These are phyloP conservation scores for Dentipellis fragilis DNA, from an alignment of 768 basidiomycete genomes.

Conservation along the genomic window DNA sequence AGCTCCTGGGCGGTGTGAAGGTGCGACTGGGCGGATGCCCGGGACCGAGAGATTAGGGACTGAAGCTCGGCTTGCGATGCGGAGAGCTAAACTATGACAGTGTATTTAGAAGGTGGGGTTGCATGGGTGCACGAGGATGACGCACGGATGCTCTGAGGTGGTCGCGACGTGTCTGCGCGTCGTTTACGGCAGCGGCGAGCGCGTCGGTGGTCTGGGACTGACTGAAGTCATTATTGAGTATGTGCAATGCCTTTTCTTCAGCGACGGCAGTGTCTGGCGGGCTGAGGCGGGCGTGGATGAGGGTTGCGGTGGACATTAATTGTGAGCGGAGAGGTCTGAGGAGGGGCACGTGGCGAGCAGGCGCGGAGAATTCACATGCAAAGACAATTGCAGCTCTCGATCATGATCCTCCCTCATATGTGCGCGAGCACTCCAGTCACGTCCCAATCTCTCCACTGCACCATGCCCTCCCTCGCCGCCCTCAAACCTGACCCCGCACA, in stretches of 20 bases:
- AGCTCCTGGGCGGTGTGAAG: conserved; percentile 62
- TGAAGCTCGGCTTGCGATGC: conserved; percentile 41
- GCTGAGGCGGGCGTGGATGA: conserved; percentile 38
- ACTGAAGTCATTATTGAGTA: conserved; percentile 36
- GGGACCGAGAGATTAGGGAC: conserved; percentile 37
- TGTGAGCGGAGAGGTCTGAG: not conserved
- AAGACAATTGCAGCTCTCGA: not conserved
- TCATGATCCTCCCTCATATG: not conserved
- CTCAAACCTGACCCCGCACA: conserved; percentile 24
- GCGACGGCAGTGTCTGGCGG: conserved; percentile 31
- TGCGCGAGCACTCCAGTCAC: not conserved
- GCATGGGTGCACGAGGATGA: conserved; percentile 2
- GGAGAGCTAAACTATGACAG: conserved; percentile 45
- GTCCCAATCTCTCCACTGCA: not conserved
- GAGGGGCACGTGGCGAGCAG: not conserved
- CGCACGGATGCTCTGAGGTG: conserved; percentile 21
- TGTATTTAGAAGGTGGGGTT: conserved; percentile 22
- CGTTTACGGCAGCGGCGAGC: conserved; percentile 38
- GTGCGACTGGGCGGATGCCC: conserved; percentile 34
- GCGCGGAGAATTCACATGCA: not conserved
- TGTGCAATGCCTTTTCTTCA: conserved; percentile 25
- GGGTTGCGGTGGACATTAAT: conserved; percentile 16
- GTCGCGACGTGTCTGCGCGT: conserved; percentile 25
- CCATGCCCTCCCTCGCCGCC: conserved; percentile 23
- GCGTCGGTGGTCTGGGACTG: conserved; percentile 25